Base-by-base conservation (phyloP, 2,329 filamentous ascomycete species). In the Neofusicoccum laricinum region DNA sequence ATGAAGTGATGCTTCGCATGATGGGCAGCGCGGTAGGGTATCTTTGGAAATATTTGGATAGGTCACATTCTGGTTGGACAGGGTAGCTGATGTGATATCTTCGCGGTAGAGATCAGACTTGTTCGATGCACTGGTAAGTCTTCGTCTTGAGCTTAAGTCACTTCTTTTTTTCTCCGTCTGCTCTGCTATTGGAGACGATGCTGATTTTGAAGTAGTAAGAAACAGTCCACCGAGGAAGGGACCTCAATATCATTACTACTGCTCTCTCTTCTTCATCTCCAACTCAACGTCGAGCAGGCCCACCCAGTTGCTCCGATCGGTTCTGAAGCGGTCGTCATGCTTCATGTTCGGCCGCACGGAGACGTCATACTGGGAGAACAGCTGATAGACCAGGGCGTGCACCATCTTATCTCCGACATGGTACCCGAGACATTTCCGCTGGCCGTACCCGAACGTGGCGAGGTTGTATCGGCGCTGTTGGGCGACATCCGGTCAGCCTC, bases 401-500 rank as follows among this genome's bases (percentile, higher is more conserved):
- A 66, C 32, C 61, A 61, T 43, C 30, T 55, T 64, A 17, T 66
- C 64, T 1, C 50, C 64, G 7, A 66, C 57, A 11, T 61, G 25
- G 15, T 64, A 48, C 5, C 64, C 64, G 2, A 66, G 51, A 8
- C 64, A 66, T 41, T 66, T 66, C 6, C 64, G 43, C 43, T 61
- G 17, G 21, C 64, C 64, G 21, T 64, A 66, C 2, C 45, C 55
- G 34, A 64, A 58, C 8, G 51, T 61, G 15, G 32, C 41, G 17
- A 66, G 46, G 14, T 66, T 66, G 25, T 66, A 66, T 19, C 64
- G 50, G 17, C 63, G 64, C 64, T 66, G 6, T 17, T 8, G 58
- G 58, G 38, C 25, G n/a, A 8, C 12, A 36, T 32, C 14, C 11
- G 21, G 30, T 30, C 25, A 30, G 25, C n/a, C n/a, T n/a, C n/a